A percentile compares a stretch with the other conserved stretches of the same genome.
These are phyloP conservation scores for Aphanomyces invadans DNA, from an alignment of 352 stramenopile species.

Conservation along the genomic window DNA sequence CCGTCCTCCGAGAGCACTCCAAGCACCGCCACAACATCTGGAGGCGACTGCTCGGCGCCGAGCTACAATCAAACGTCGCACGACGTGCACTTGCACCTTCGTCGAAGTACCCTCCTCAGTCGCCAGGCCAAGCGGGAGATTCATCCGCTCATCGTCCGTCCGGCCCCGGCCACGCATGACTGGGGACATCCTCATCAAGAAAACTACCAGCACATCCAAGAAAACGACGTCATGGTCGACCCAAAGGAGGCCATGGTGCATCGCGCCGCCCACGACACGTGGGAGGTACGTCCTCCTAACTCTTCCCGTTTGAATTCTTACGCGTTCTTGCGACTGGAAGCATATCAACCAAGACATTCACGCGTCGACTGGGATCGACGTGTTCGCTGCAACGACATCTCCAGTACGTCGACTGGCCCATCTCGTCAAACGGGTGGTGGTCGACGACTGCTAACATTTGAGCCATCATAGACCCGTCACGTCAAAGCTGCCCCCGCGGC, in stretches of 20 bases:
- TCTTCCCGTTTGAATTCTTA: neutral
- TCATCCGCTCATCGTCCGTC: neutral
- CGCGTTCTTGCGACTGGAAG: neutral
- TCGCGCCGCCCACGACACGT: constrained; percentile 9
- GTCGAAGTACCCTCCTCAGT: neutral
- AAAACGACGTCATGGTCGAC: neutral
- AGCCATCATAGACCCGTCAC: too few species aligned
- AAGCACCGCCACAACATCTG: neutral
- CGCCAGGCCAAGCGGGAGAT: neutral
- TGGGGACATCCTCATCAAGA: constrained; percentile 1
- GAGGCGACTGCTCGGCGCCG: neutral
- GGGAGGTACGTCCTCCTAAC: neutral
- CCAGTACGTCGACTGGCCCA: too few species aligned
- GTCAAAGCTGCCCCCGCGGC: too few species aligned
- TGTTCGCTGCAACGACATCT: too few species aligned
- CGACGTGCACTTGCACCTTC: neutral
- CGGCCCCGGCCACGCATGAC: neutral
- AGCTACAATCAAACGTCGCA: neutral
- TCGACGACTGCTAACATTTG: too few species aligned
- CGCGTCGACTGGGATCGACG: too few species aligned
- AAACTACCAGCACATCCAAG: neutral
- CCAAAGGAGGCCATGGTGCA: constrained; percentile 13
- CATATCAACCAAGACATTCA: neutral
- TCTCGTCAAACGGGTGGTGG: neutral
- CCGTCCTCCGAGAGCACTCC: neutral